These are phyloP conservation scores for Phaffia australis DNA, from an alignment of 768 basidiomycete species.

Conservation along the genomic window DNA sequence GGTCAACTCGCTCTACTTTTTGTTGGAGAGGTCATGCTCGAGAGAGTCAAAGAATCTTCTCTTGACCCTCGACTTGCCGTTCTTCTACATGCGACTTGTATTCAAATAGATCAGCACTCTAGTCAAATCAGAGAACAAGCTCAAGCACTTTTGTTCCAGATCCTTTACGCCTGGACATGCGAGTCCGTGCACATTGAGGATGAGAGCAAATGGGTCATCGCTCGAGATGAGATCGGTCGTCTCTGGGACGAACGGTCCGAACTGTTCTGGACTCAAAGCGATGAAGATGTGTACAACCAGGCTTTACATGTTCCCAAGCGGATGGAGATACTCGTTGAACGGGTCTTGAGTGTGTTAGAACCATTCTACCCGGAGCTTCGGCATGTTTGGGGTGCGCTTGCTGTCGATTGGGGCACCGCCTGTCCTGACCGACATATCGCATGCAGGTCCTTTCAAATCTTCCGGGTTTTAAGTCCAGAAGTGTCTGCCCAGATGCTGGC, in stretches of 20 bases:
- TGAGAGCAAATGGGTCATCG: conserved; percentile 30
- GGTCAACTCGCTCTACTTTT: conserved; percentile 85
- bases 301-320: conserved; percentile 29
- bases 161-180: conserved; percentile 61
- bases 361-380: conserved; percentile 60
- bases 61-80: conserved; percentile 53
- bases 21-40: conserved; percentile 35
- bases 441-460: conserved; percentile 81
- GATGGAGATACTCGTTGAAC: conserved; percentile 48
- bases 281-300: not conserved
- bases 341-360: conserved; percentile 55
- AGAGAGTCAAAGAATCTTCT: conserved; percentile 47
- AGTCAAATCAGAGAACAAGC: conserved; percentile 59
- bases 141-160: conserved; percentile 69
- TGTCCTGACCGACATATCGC: conserved; percentile 78
- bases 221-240: conserved; percentile 28
- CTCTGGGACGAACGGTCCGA: conserved; percentile 29
- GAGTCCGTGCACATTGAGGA: conserved; percentile 29
- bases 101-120: conserved; percentile 68
- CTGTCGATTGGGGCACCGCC: conserved; percentile 71
- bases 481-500: conserved; percentile 63
- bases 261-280: conserved; percentile 31
- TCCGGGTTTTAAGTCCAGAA: conserved; percentile 63
- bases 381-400: conserved; percentile 67
- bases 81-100: conserved; percentile 67